phyloP scores from a whole-genome alignment of 2,329 filamentous ascomycete genomes.

The Aspergillus tamarii region DNA sequence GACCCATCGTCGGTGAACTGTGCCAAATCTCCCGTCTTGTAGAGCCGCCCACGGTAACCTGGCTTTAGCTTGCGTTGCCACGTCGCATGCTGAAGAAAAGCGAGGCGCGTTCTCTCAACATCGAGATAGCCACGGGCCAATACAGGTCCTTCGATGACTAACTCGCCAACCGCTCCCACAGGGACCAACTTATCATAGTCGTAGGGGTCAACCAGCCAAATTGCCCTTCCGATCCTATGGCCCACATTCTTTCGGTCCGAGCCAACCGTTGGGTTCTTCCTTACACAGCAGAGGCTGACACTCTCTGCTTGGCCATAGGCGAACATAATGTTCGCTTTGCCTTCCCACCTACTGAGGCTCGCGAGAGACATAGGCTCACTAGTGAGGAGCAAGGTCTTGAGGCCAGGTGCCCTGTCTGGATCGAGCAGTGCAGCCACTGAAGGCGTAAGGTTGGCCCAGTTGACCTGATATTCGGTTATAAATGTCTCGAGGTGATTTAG shows the following conservation, averaged over 20 bases:
- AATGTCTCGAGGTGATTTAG: not conserved
- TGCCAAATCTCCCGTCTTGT: not conserved
- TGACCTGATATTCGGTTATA: not conserved
- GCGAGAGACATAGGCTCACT: not conserved
- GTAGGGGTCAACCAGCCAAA: not conserved
- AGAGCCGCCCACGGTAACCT: not conserved
- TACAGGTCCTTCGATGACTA: too few species aligned
- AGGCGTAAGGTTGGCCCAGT: not conserved
- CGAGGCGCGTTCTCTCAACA: too few species aligned
- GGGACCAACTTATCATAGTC: too few species aligned
- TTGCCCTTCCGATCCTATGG: too few species aligned
- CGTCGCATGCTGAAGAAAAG: too few species aligned
- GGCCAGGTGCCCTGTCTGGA: not conserved
- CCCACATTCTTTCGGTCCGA: too few species aligned
- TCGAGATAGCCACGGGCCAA: too few species aligned
- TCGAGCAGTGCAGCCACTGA: not conserved
- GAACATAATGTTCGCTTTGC: not conserved
- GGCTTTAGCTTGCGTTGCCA: too few species aligned
- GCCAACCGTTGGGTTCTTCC: too few species aligned
- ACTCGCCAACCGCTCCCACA: too few species aligned
- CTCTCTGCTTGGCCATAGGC: too few species aligned
- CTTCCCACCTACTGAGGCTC: not conserved
- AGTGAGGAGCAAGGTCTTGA: not conserved
- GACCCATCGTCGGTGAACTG: not conserved
- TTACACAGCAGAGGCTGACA: too few species aligned